Percentiles rank a stretch among this genome's conserved stretches.
These are phyloP conservation scores for Silene vulgaris DNA, from an alignment of 179 eudicot genomes.

Conservation along the genomic window DNA sequence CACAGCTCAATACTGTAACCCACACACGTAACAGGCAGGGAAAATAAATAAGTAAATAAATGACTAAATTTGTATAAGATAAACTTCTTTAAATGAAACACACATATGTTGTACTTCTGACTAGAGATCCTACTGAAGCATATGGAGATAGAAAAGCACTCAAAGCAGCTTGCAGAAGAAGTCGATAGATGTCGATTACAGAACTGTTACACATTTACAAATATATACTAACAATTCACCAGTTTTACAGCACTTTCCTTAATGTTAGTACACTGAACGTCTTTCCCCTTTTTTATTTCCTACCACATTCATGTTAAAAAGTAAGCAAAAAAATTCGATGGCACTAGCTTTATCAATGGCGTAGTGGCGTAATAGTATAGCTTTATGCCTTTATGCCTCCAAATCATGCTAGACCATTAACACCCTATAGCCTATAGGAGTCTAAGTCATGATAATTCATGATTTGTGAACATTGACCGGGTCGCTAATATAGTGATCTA, in stretches of 20 bases:
- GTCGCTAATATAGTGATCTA: conserved; percentile 8
- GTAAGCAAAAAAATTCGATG: neutral
- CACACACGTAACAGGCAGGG: neutral
- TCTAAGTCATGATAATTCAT: neutral
- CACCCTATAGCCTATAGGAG: neutral
- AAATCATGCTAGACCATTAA: neutral
- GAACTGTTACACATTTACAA: neutral
- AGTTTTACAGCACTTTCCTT: neutral
- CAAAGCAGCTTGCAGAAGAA: neutral
- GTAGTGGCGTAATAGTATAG: neutral
- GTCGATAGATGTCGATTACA: conserved; percentile 16
- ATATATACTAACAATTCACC: neutral
- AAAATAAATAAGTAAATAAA: neutral
- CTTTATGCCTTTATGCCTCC: neutral
- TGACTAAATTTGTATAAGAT: neutral
- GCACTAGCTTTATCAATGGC: neutral
- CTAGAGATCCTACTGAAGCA: neutral
- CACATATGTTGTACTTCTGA: neutral
- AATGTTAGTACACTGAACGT: neutral
- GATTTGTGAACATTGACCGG: neutral
- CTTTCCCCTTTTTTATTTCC: neutral
- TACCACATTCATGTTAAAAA: neutral
- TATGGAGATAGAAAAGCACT: neutral
- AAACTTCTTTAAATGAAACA: too few relatives aligned
- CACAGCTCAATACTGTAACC: neutral